Base-by-base conservation (phyloP, 768 basidiomycete genomes). In the Amanita brunnescens region DNA sequence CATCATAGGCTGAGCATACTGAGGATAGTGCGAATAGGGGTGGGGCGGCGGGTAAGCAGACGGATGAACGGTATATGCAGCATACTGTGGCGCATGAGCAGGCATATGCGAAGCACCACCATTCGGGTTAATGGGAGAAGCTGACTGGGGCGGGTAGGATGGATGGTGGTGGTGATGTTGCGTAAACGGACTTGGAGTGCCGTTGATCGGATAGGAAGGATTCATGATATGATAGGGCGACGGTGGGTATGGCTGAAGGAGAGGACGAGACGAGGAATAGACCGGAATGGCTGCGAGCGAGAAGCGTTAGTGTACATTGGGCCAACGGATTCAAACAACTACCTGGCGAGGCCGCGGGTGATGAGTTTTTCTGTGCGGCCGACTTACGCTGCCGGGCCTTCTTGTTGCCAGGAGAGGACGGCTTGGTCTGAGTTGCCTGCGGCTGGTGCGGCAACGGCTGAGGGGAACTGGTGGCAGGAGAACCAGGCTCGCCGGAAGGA, bases 1-100 rank as follows among this genome's bases (percentile, higher is more conserved):
- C 72, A 86, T 75, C 76, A 86, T 80, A 54, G 81, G 81, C 52
- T 77, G 81, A 23, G 78, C 72, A 64, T 85, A 86, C 52, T 80
- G 76, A 55, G 80, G 68, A 59, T 86, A 86, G n/a, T 76, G 71
- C 44, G 80, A 70, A 59, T 84, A 83, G 33, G 72, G 67, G 29
- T 74, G 67, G 51, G 77, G 74, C 42, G 73, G 70, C 20, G 52
- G 10, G 61, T 82, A 83, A 13, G 78, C 68, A 24, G 73, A 64
- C 13, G 79, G 76, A 54, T 75, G 78, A 62, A 83, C 73, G 21
- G 78, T 71, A 61, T 83, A 83, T 10, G 42, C 42, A 32, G 71
- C 68, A 64, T 84, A 82, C 59, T 66, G 79, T 41, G 66, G 71
- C 5, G 59, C 57, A 59, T 64, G 59, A 6, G 71, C 65, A 38